Evolutionary conservation across 805 yeast genomes (phyloP), one percentile per base, ranked within the genome.

Genomic region (Clavispora phyllophila): DNA sequence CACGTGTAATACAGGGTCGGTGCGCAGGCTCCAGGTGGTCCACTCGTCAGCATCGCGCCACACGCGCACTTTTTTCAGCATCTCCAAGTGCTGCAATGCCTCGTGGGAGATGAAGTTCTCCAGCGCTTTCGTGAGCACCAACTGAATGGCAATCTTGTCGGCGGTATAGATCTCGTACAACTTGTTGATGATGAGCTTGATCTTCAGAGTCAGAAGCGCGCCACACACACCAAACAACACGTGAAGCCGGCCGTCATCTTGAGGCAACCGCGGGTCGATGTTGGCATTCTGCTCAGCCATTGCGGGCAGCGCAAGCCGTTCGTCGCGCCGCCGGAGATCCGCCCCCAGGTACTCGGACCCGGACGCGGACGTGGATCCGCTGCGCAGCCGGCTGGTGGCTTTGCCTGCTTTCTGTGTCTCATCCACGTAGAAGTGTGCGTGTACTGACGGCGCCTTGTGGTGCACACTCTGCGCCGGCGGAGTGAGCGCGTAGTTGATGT

Each of bases 1-100:
- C 52, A 91, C 89, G 65, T 91, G 98, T 50, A 93, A 71, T 28
- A 93, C 96, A 1, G 98, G 97, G 62, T 93, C 98, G 42, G 82
- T 72, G 47, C 95, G 74, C 36, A 72, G 64, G 53, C 82, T 81
- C 84, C 97, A 91, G n/a, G 83, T 79, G 68, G 47, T 55, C 83
- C 83, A 78, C 58, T 78, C 83, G 52, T 78, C 83, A 18, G 65
- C 59, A 53, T 78, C 82, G 52, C 78, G 61, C 83, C 83, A 78
- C 7, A 77, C 63, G 43, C 75, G 67, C 10, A 78, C 68, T 47
- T 71, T 67, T 42, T 71, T 62, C 12, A 68, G 68, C 19, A 46
- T 57, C 43, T 69, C 73, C 39, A 70, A 49, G 45, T 57, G 57
- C 38, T 54, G 55, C 45, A 77, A 61, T 9, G 68, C 67, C 36